phyloP scores from a whole-genome alignment of 2,329 filamentous ascomycete genomes.

The Neonectria ditissima region DNA sequence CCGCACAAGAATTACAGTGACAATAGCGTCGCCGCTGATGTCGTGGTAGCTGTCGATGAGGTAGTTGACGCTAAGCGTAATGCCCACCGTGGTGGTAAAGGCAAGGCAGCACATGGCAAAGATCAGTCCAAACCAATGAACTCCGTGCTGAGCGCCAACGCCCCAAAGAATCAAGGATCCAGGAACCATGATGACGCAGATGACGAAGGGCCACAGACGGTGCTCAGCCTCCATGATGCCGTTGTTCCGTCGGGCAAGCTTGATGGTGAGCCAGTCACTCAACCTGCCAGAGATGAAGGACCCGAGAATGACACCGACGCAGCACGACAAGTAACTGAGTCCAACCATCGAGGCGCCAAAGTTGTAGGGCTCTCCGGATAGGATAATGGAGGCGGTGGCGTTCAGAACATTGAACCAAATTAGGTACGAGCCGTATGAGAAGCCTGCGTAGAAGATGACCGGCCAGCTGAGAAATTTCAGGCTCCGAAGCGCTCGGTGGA shows the following conservation, averaged over 20 bases:
- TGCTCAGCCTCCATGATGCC: slow-evolving; percentile 57
- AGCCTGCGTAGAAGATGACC: slow-evolving; percentile 56
- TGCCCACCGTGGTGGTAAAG: slow-evolving; percentile 50
- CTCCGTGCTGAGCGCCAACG: slow-evolving; percentile 50
- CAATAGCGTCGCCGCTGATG: slow-evolving; percentile 54
- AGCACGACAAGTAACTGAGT: slow-evolving; percentile 52
- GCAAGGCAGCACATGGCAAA: slow-evolving; percentile 54
- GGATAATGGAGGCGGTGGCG: slow-evolving; percentile 56
- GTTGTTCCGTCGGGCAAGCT: slow-evolving; percentile 53
- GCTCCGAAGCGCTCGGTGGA: slow-evolving; percentile 52
- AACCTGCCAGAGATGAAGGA: slow-evolving; percentile 48
- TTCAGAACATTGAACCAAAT: slow-evolving; percentile 59
- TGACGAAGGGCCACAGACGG: slow-evolving; percentile 54
- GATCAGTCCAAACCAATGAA: slow-evolving; percentile 58
- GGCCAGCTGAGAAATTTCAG: slow-evolving; percentile 55
- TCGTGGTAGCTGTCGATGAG: slow-evolving; percentile 57
- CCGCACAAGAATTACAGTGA: slow-evolving; percentile 54
- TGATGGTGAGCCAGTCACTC: slow-evolving; percentile 54
- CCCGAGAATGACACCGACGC: slow-evolving; percentile 50
- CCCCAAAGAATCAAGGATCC: slow-evolving; percentile 49
- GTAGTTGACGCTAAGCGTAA: slow-evolving; percentile 54
- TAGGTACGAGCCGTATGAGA: slow-evolving; percentile 57
- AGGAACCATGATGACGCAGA: slow-evolving; percentile 47
- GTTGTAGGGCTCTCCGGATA: slow-evolving; percentile 53
- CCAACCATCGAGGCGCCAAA: slow-evolving; percentile 55